Evolutionary conservation across 768 basidiomycete species (phyloP).

Genomic region (Termitomyces sp.): DNA sequence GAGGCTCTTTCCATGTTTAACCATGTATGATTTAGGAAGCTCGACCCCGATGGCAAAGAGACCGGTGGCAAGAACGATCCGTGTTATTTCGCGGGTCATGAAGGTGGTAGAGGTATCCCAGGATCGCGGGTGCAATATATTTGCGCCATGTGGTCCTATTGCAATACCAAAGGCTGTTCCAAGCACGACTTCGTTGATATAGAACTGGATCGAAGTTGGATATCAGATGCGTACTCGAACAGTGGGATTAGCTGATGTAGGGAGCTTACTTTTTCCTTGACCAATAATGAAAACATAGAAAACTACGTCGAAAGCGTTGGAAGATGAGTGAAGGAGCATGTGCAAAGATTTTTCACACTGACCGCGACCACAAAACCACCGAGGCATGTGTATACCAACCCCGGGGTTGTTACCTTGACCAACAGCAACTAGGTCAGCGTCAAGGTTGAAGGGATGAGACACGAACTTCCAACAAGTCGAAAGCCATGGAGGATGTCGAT

Average conservation of each 20-base stretch:
- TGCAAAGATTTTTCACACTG: neutral
- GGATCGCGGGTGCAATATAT: conserved; percentile 69
- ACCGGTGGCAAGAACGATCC: conserved; percentile 75
- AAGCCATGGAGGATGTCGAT: neutral
- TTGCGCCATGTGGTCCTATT: conserved; percentile 69
- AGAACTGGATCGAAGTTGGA: conserved; percentile 42
- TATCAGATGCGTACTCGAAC: neutral
- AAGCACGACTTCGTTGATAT: conserved; percentile 91
- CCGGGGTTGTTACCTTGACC: conserved; percentile 44
- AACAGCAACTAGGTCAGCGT: conserved; percentile 20
- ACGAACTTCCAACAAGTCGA: conserved; percentile 29
- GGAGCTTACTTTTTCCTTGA: conserved; percentile 67
- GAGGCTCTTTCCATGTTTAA: conserved; percentile 68
- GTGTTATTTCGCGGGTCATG: conserved; percentile 54
- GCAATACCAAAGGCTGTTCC: conserved; percentile 68
- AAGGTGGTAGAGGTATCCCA: conserved; percentile 45
- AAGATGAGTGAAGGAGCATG: neutral
- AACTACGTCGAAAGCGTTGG: conserved; percentile 44
- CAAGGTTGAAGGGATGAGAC: conserved; percentile 4
- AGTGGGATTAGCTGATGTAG: neutral
- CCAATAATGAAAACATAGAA: conserved; percentile 75
- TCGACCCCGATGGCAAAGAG: conserved; percentile 96
- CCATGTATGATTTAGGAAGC: conserved; percentile 81
- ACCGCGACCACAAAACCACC: conserved; percentile 38
- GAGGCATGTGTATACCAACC: conserved; percentile 57